Evolutionary conservation across 179 eudicot genomes (phyloP).

Genomic region (Spergularia azorica): DNA sequence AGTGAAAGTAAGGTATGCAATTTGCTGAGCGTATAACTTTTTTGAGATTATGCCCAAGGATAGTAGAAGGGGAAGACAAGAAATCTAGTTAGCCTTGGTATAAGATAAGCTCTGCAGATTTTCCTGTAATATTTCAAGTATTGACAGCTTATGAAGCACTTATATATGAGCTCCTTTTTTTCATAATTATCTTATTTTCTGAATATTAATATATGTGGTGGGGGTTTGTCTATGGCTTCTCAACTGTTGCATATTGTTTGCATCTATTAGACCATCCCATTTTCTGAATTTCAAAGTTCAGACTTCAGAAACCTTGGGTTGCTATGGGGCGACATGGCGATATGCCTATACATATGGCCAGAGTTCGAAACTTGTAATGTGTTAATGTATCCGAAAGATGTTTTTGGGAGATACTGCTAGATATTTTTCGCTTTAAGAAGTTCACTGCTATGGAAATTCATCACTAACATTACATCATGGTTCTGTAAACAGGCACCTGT

Average conservation of each 20-base stretch:
- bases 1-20: conserved; percentile 15
- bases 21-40: conserved; percentile 12
- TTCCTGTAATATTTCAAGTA: conserved; percentile 16
- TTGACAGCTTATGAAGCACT: conserved; percentile 17
- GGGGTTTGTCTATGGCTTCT: no score
- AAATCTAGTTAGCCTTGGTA: conserved; percentile 23
- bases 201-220: no score
- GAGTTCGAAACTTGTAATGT: background rate
- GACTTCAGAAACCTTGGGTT: no score
- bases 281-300: no score
- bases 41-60: conserved; percentile 10
- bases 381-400: no score
- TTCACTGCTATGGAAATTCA: background rate
- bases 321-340: background rate
- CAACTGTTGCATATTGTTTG: no score
- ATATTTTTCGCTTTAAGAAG: background rate
- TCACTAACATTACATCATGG: background rate
- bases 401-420: no score
- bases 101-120: conserved; percentile 24
- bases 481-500: background rate
- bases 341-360: background rate
- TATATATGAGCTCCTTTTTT: background rate
- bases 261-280: no score
- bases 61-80: conserved; percentile 19
- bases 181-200: background rate